A percentile compares a stretch with the other conserved stretches of the same genome.
phyloP scores from a whole-genome alignment of 1,284 basidiomycete genomes.

The Ganoderma sp. region DNA sequence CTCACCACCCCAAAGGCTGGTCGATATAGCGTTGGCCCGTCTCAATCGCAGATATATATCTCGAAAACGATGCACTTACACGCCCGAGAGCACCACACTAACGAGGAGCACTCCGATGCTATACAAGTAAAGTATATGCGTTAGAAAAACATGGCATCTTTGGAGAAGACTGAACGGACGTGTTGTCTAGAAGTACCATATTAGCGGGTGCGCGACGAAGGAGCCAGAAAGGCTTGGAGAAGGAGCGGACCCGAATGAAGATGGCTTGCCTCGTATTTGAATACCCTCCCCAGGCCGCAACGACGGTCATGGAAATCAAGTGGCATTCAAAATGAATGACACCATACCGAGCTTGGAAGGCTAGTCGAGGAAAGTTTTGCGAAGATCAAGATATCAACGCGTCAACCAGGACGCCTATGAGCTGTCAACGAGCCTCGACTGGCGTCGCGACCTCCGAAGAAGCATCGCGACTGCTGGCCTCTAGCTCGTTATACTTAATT shows the following conservation, averaged over 20 bases:
- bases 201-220: background rate
- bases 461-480: background rate
- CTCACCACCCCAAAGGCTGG: conserved; percentile 56
- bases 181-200: conserved; percentile 29
- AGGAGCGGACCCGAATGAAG: background rate
- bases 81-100: conserved; percentile 53
- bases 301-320: background rate
- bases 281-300: background rate
- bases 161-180: conserved; percentile 18
- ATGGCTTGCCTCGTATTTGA: background rate
- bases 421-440: background rate
- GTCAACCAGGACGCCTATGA: background rate
- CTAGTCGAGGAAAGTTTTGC: background rate
- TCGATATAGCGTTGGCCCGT: background rate
- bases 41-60: background rate
- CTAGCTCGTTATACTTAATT: background rate
- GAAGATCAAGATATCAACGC: background rate
- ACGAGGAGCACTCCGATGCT: conserved; percentile 56
- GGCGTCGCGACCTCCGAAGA: background rate
- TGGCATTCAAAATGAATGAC: background rate
- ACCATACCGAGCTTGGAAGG: background rate
- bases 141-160: background rate
- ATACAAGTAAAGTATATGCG: background rate
- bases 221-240: background rate
- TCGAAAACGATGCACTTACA: conserved; percentile 41